Base-by-base conservation (phyloP, 441 rosid genomes). In the Corymbia calophylla region DNA sequence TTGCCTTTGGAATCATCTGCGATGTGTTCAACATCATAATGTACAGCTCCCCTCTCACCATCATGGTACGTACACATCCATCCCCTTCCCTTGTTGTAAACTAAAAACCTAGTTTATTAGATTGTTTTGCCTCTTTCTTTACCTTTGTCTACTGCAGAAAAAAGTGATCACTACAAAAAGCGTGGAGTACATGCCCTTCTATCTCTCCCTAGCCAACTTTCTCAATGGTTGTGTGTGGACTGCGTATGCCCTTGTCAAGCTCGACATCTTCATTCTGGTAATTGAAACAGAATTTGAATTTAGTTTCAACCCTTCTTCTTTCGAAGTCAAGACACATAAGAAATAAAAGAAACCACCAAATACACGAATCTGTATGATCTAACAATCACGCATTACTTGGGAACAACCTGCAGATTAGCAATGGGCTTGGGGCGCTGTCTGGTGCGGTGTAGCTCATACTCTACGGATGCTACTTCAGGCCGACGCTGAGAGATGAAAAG, bases 101-200 rank as follows among this genome's bases (percentile, higher is more conserved):
- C 70, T n/a, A n/a, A 6, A 62, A 27, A 17, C 18, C 1, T 29
- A 29, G 17, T 29, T 13, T n/a, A 3, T 64, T 16, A n/a, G 35
- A 68, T 62, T 14, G 80, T 32, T 70, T 53, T 29, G 9, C 16
- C 39, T 53, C 68, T 17, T 25, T 54, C 23, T 17, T 87, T 47
- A 35, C 51, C 77, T 54, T 48, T 12, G 68, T 15, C n/a, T n/a
- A n/a, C 55, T 15, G 90, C 95, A 97, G 99, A 88, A 27, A 49
- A 95, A 95, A 73, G 99, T 97, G 68, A 88, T 93, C 11, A 62
- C 6, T 2, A 97, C 98, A 0, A 97, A 92, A 93, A 97, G 99
- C 31, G 99, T 97, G 25, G 92, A 97, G 88, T 97, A 91, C 89
- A 97, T 97, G 99, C 99, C 99, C 3, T 91, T 96, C 58, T 91